These are phyloP conservation scores for Flaveria floridana DNA, from an alignment of 140 eudicot genomes.

Conservation along the genomic window DNA sequence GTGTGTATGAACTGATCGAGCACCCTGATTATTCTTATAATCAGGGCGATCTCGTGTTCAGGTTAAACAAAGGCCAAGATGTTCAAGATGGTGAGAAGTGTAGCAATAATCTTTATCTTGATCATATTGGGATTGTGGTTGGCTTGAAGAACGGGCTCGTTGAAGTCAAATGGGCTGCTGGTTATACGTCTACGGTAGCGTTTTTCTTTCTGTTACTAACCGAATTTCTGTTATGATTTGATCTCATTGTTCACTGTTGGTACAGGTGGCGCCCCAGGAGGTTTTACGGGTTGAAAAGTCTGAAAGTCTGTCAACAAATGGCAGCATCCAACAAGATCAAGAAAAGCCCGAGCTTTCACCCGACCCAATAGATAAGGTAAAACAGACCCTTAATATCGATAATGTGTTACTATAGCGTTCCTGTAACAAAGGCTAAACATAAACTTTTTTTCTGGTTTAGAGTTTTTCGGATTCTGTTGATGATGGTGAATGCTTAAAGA, in stretches of 20 bases:
- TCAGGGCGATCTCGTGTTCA: conserved; percentile 66
- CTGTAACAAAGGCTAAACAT: conserved; percentile 3
- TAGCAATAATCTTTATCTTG: conserved; percentile 25
- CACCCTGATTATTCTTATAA: conserved; percentile 71
- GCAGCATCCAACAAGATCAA: conserved; percentile 34
- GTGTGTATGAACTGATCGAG: conserved; percentile 84
- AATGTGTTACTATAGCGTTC: background rate
- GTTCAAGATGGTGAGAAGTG: conserved; percentile 23
- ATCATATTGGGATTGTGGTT: conserved; percentile 54
- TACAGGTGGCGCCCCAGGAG: conserved; percentile 77
- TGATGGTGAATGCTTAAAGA: conserved; percentile 36
- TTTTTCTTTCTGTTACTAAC: background rate
- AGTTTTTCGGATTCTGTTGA: conserved; percentile 34
- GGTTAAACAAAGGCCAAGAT: conserved; percentile 31
- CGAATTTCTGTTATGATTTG: background rate
- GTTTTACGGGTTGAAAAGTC: conserved; percentile 65
- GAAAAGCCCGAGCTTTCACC: conserved; percentile 40
- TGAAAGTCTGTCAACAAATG: conserved; percentile 47
- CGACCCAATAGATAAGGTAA: conserved; percentile 51
- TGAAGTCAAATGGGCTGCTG: conserved; percentile 77
- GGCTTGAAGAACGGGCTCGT: conserved; percentile 48
- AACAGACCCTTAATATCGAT: background rate
- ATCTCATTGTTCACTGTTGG: background rate
- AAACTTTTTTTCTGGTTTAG: conserved; percentile 32
- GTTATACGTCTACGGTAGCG: conserved; percentile 60